These are phyloP conservation scores for Lipomyces sp. DNA, from an alignment of 805 yeast genomes.

Conservation along the genomic window DNA sequence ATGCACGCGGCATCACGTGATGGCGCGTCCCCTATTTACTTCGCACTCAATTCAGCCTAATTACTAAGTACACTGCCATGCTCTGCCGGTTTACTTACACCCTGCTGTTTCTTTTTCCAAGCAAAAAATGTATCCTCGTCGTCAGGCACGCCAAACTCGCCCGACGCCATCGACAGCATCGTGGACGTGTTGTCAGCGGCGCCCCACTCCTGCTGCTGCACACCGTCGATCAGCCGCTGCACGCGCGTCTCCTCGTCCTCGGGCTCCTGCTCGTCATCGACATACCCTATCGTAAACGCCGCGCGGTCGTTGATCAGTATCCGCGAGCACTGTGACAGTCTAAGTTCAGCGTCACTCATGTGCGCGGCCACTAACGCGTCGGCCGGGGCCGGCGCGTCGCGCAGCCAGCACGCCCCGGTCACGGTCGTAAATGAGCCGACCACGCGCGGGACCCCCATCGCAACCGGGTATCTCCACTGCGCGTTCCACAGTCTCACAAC, in stretches of 20 bases:
- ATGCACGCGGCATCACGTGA: too few species aligned
- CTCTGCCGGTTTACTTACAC: too few species aligned
- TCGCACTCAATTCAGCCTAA: too few species aligned
- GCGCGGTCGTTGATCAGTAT: conserved; percentile 11
- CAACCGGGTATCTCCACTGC: conserved; percentile 21
- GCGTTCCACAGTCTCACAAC: conserved; percentile 20
- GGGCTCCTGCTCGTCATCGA: conserved; percentile 25
- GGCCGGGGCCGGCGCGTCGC: neutral
- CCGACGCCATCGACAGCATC: neutral
- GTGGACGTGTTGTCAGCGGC: conserved; percentile 26
- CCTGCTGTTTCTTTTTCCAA: too few species aligned
- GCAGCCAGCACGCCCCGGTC: conserved; percentile 14
- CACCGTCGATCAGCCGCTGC: conserved; percentile 27
- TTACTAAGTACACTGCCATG: too few species aligned
- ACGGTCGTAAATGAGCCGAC: neutral
- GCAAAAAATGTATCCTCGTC: too few species aligned
- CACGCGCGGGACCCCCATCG: conserved; percentile 9
- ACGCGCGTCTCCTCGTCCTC: conserved; percentile 28
- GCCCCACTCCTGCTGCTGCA: conserved; percentile 29
- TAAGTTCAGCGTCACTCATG: conserved; percentile 1
- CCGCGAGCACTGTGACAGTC: neutral
- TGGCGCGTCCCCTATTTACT: too few species aligned
- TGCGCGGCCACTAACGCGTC: neutral
- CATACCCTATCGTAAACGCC: conserved; percentile 15
- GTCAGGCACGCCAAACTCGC: neutral